These are phyloP conservation scores for Colletotrichum navitas DNA, from an alignment of 2,329 filamentous ascomycete genomes.

Conservation along the genomic window DNA sequence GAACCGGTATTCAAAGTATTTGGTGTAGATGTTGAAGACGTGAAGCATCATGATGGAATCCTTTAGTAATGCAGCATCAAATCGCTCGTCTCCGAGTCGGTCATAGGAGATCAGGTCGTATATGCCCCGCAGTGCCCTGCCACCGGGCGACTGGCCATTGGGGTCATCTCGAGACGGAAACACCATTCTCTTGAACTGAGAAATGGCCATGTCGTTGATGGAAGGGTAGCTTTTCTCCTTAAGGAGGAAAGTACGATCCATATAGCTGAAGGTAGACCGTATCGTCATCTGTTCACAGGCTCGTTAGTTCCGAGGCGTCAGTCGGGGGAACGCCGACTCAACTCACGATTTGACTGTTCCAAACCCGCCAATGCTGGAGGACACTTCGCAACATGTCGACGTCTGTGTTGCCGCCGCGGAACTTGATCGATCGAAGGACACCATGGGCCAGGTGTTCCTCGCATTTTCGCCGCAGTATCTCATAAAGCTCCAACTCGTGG, in stretches of 20 bases:
- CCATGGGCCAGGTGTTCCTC: constrained; percentile 74
- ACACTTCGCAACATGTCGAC: constrained; percentile 73
- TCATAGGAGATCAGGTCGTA: constrained; percentile 83
- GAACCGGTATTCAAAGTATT: constrained; percentile 82
- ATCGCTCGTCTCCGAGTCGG: constrained; percentile 67
- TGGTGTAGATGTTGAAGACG: constrained; percentile 84
- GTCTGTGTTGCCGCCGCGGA: constrained; percentile 64
- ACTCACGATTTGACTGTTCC: constrained; percentile 82
- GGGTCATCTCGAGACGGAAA: constrained; percentile 53
- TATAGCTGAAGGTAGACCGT: constrained; percentile 91
- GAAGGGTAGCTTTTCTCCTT: constrained; percentile 76
- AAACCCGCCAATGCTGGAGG: constrained; percentile 76
- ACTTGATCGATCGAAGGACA: constrained; percentile 68
- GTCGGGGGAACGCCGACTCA: constrained; percentile 5
- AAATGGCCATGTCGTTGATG: constrained; percentile 84
- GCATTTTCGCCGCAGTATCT: constrained; percentile 74
- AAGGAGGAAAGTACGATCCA: constrained; percentile 90
- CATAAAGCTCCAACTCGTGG: constrained; percentile 68
- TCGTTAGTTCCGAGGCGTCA: constrained; percentile 42
- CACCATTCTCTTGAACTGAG: constrained; percentile 76
- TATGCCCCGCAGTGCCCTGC: constrained; percentile 67
- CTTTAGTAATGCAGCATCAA: constrained; percentile 75
- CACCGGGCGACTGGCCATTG: constrained; percentile 50
- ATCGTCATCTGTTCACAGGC: constrained; percentile 71
- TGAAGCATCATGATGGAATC: constrained; percentile 86